Evolutionary conservation across 2,329 filamentous ascomycete genomes (phyloP), one percentile per base, ranked within the genome.

Genomic region (Blastomyces percursus): DNA sequence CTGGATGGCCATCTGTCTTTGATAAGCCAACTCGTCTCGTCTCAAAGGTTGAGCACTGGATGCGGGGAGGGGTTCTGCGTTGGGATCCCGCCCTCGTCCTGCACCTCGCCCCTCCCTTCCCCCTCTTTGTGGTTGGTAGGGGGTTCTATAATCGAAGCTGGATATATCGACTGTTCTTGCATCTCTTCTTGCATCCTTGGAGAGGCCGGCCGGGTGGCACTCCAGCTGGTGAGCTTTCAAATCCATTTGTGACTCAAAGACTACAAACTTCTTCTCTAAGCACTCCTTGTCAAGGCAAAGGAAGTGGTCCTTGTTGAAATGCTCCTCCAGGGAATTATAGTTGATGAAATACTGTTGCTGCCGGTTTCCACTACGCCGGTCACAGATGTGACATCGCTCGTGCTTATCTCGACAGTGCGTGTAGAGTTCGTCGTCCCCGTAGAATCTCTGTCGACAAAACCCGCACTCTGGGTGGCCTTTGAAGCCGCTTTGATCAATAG

Each of bases 181-280:
- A 73, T 96, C 93, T 69, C 91, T 82, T 62, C 91, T 82, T 1
- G 88, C 86, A 67, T 93, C 89, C 70, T 96, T 96, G 9, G 91
- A 90, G 30, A 95, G 74, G 0, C 87, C 84, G 68, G 86, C 85
- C 0, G 87, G 90, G 72, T 99, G 94, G 61, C 87, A 84, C 68
- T 89, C 87, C 11, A 99, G 77, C 73, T 96, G 90, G 76, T 99
- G 94, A 2, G 89, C 94, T 74, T 97, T 96, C 56, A 99, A 78
- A 70, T 99, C 94, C 80, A 99, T 86, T 71, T 96, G 90, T 0
- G 91, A 92, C 62, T 91, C 90, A 69, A 99, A 99, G 0, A 97
- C 94, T 38, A 97, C 89, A 72, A 97, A 96, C 73, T 96, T 97
- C 83, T 96, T 96, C 69, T 97, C 94, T 71, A 94, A 73, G 70